Evolutionary conservation across 129 eudicot genomes (phyloP).

Genomic region (Kitagawia praeruptora): DNA sequence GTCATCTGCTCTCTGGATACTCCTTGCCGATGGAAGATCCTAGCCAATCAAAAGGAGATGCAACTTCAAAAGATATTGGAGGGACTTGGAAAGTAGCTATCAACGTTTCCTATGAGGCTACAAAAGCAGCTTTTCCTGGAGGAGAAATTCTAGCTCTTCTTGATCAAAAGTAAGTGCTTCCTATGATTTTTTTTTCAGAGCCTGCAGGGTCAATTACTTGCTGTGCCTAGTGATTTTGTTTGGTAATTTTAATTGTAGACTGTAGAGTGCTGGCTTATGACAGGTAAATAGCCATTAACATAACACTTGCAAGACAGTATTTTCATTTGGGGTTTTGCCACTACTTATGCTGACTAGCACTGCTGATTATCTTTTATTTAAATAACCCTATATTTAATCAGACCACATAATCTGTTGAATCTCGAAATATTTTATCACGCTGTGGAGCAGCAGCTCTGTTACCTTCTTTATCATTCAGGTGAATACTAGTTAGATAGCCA

Average conservation of each 20-base stretch:
- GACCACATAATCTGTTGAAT: background rate
- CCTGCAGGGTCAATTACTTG: background rate
- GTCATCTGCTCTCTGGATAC: conserved; percentile 86
- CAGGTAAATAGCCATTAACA: background rate
- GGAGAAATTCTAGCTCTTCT: conserved; percentile 85
- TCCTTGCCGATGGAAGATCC: conserved; percentile 94
- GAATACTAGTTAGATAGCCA: background rate
- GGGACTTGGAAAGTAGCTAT: conserved; percentile 87
- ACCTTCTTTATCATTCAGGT: background rate
- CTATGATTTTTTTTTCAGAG: background rate
- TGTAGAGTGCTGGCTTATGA: background rate
- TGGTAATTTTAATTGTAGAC: background rate
- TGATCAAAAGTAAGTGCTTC: conserved; percentile 65
- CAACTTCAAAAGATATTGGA: conserved; percentile 32
- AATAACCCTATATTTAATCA: background rate
- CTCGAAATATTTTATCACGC: background rate
- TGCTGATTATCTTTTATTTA: background rate
- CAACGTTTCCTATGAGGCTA: conserved; percentile 68
- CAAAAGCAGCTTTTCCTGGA: conserved; percentile 74
- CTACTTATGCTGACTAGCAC: background rate
- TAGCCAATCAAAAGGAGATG: conserved; percentile 30
- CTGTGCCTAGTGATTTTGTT: background rate
- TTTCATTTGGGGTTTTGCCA: background rate
- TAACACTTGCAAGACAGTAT: background rate
- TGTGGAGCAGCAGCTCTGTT: background rate